Evolutionary conservation across 78 protist genomes (phyloP).

Genomic region (Protostelium mycophagum): DNA sequence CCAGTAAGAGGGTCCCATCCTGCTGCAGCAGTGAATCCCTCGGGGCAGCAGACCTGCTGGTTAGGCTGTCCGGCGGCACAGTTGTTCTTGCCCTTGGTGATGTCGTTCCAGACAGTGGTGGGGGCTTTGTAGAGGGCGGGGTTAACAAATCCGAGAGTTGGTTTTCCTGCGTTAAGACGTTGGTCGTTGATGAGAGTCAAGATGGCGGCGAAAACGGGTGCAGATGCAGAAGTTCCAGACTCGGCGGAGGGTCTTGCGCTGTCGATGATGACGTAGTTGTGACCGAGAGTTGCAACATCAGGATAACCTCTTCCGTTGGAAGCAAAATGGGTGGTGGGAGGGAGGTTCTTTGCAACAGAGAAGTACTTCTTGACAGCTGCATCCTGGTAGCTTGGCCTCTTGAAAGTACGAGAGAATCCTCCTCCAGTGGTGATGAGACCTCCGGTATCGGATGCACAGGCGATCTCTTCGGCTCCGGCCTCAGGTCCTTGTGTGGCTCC

Average conservation of each 20-base stretch:
- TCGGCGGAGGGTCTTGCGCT: neutral
- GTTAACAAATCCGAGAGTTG: slow-evolving; percentile 2
- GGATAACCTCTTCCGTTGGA: neutral
- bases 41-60: neutral
- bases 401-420: neutral
- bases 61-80: neutral
- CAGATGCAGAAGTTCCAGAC: neutral
- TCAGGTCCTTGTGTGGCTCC: slow-evolving; percentile 1
- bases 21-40: neutral
- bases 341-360: neutral
- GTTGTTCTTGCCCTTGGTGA: neutral
- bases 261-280: neutral
- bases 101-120: neutral
- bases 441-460: neutral
- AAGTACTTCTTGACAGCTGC: slow-evolving; percentile 6
- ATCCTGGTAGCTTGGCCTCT: neutral
- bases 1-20: slow-evolving; percentile 28
- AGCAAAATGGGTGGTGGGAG: neutral
- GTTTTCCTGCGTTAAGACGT: neutral
- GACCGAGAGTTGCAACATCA: neutral
- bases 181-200: neutral
- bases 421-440: slow-evolving; percentile 14
- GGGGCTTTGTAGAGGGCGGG: slow-evolving; percentile 3
- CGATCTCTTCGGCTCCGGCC: neutral
- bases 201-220: slow-evolving; percentile 10